Evolutionary conservation across 2,329 filamentous ascomycete genomes (phyloP), one percentile per base, ranked within the genome.

Genomic region (Pseudogymnoascus sp.): DNA sequence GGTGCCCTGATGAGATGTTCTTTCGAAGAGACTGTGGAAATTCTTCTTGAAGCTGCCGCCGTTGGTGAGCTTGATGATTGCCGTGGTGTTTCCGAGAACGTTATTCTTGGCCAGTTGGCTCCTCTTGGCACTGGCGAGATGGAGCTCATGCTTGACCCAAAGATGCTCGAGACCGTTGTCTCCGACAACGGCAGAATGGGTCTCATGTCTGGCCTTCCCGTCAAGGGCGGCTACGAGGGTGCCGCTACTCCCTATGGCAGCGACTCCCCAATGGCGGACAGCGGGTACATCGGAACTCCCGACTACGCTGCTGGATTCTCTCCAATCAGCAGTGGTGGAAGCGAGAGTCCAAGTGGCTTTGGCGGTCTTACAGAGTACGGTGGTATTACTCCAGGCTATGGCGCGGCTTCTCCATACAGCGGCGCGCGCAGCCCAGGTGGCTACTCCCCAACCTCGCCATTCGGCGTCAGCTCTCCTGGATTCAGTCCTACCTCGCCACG

Each of bases 1-100:
- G 95, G 95, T 80, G 96, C 95, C 8, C 83, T 99, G 71, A 99
- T 99, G 95, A 89, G 95, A 75, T 99, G 96, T 82, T 99, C 95
- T 1, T 99, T 99, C 78, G 95, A 99, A 78, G 96, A 99, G 76
- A 99, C 95, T 0, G 95, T 99, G 41, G 96, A 99, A 74, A 99
- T 99, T 80, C 81, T 99, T 61, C 86, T 99, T 18, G 95, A 99
- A 74, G 96, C 95, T 65, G 95, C 95, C 23, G 91, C 92, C 14
- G 91, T 91, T 60, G 95, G 95, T 74, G 95, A 99, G 76, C 83
- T 99, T 33, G 95, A 99, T 73, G 95, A 99, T 76, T 99, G 96
- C 79, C 90, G 92, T 65, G 95, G 95, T 82, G 93, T 99, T 60
- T 97, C 95, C 14, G 95, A 99, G 79, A 99, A 99, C 79, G 88